A percentile compares a stretch with the other conserved stretches of the same genome.
Evolutionary conservation across 2,329 filamentous ascomycete species (phyloP).

Genomic region (Pyrenochaeta sp.): DNA sequence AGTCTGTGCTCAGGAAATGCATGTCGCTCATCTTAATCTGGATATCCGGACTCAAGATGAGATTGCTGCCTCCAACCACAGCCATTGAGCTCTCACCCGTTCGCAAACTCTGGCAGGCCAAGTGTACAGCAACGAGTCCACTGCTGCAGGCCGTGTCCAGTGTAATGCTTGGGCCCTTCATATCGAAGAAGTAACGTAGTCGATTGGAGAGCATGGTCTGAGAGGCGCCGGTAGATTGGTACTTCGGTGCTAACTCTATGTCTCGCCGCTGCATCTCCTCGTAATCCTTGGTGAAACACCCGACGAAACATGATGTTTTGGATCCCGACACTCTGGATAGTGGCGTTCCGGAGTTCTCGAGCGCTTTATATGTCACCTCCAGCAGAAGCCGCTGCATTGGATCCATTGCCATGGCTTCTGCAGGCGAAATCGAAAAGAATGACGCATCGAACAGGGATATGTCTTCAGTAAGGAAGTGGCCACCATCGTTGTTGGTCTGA

Average conservation of each 20-base stretch:
- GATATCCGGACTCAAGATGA: slow-evolving; percentile 34
- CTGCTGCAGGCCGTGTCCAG: slow-evolving; percentile 33
- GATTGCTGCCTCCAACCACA: slow-evolving; percentile 48
- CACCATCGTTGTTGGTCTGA: slow-evolving; percentile 24
- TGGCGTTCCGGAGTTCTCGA: slow-evolving; percentile 26
- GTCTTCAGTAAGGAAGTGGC: slow-evolving; percentile 29
- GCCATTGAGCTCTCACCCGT: slow-evolving; percentile 35
- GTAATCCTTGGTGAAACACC: slow-evolving; percentile 26
- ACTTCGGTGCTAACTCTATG: slow-evolving; percentile 16
- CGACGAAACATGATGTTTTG: slow-evolving; percentile 28
- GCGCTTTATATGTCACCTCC: slow-evolving; percentile 32
- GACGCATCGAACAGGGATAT: slow-evolving; percentile 26
- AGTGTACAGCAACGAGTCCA: slow-evolving; percentile 19
- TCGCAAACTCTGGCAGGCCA: slow-evolving; percentile 25
- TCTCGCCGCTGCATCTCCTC: slow-evolving; percentile 24
- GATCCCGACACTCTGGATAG: slow-evolving; percentile 21
- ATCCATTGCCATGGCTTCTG: slow-evolving; percentile 35
- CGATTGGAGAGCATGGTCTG: slow-evolving; percentile 17
- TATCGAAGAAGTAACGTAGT: slow-evolving; percentile 21
- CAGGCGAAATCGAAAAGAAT: slow-evolving; percentile 31
- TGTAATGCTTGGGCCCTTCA: slow-evolving; percentile 14
- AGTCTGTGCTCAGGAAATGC: slow-evolving; percentile 39
- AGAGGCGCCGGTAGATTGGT: not conserved
- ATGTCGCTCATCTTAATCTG: slow-evolving; percentile 22
- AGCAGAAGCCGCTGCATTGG: slow-evolving; percentile 34